Evolutionary conservation across 2,329 filamentous ascomycete genomes (phyloP).

Genomic region (Epichloe gansuensis): DNA sequence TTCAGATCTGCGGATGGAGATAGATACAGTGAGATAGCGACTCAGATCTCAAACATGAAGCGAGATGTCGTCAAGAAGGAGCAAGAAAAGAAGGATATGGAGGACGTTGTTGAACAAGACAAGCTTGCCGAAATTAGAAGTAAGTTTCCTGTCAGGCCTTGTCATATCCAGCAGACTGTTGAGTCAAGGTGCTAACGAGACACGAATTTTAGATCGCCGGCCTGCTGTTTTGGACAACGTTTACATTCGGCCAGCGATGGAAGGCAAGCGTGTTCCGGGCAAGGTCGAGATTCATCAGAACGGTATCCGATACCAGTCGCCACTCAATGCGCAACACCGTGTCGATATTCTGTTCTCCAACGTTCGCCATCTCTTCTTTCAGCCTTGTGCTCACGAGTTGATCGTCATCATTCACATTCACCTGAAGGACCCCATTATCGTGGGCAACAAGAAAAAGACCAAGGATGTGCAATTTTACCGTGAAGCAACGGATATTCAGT

Average conservation of each 20-base stretch:
- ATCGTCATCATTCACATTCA: slow-evolving; percentile 98
- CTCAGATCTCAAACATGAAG: slow-evolving; percentile 92
- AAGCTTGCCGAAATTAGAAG: slow-evolving; percentile 91
- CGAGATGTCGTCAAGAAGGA: slow-evolving; percentile 85
- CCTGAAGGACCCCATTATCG: slow-evolving; percentile 93
- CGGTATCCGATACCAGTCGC: slow-evolving; percentile 87
- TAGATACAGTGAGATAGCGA: slow-evolving; percentile 80
- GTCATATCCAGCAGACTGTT: background rate
- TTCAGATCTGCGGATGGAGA: slow-evolving; percentile 85
- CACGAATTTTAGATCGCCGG: slow-evolving; percentile 53
- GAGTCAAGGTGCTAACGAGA: background rate
- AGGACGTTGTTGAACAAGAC: slow-evolving; percentile 97
- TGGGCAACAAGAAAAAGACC: slow-evolving; percentile 95
- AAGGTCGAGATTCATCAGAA: slow-evolving; percentile 98
- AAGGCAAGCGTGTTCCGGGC: slow-evolving; percentile 91
- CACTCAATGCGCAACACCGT: slow-evolving; percentile 65
- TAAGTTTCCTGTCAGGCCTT: slow-evolving; percentile 30
- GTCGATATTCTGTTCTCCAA: slow-evolving; percentile 97
- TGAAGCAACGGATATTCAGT: slow-evolving; percentile 96
- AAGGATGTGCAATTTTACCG: slow-evolving; percentile 98
- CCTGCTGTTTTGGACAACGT: slow-evolving; percentile 86
- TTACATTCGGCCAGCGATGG: slow-evolving; percentile 87
- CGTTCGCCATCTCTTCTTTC: slow-evolving; percentile 97
- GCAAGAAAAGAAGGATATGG: slow-evolving; percentile 98
- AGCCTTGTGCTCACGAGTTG: slow-evolving; percentile 89